Evolutionary conservation across 2,329 filamentous ascomycete genomes (phyloP).

Genomic region (Phialophora macrospora): DNA sequence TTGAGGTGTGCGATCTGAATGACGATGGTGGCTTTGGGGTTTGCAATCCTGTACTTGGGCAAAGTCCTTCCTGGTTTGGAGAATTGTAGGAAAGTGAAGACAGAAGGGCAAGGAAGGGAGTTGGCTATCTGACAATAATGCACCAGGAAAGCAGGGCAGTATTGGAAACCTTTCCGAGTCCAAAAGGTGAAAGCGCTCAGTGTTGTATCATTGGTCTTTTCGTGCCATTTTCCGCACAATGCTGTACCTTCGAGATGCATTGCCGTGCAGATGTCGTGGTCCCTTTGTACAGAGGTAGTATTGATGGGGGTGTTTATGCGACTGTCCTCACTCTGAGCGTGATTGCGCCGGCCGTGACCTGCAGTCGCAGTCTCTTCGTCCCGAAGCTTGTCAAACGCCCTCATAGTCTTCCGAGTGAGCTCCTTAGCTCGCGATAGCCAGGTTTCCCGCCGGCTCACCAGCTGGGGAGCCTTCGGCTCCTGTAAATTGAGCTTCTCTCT

Average conservation of each 20-base stretch:
- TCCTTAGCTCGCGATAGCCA: slow-evolving; percentile 37
- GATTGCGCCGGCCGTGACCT: neutral
- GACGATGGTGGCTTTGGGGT: neutral
- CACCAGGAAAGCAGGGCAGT: neutral
- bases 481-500: slow-evolving; percentile 58
- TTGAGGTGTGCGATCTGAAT: neutral
- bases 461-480: slow-evolving; percentile 29
- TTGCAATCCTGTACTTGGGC: neutral
- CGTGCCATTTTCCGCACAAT: neutral
- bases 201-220: slow-evolving; percentile 1
- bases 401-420: neutral
- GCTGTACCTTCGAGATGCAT: neutral
- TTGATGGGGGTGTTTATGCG: slow-evolving; percentile 8
- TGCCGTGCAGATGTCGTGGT: slow-evolving; percentile 24
- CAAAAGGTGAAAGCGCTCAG: neutral
- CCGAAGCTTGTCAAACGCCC: neutral
- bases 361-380: neutral
- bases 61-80: neutral
- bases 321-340: neutral
- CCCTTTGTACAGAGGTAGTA: slow-evolving; percentile 32
- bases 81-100: neutral
- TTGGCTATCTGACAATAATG: neutral
- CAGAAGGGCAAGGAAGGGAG: neutral
- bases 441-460: slow-evolving; percentile 31
- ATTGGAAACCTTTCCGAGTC: neutral